Evolutionary conservation across 352 stramenopile species (phyloP).

Genomic region (Globisporangium paroecandrum): DNA sequence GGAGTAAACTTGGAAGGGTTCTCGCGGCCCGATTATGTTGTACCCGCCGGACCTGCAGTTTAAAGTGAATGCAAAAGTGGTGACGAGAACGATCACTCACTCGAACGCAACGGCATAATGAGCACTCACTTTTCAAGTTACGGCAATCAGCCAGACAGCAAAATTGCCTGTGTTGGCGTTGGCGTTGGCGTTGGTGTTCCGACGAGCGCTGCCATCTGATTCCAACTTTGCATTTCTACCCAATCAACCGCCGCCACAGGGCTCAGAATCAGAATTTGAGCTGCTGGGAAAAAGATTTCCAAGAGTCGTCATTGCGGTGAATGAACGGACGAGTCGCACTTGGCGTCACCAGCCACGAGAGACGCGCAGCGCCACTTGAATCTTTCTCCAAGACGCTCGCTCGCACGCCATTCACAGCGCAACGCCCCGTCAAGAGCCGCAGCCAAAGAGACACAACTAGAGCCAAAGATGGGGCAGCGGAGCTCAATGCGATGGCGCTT

Average conservation of each 20-base stretch:
- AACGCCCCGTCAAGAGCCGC: too few relatives aligned
- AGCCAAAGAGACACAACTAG: background rate
- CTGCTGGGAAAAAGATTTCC: background rate
- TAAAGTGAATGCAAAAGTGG: background rate
- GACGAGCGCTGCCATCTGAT: background rate
- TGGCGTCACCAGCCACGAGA: background rate
- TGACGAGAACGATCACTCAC: background rate
- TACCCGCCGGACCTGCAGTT: background rate
- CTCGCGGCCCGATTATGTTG: background rate
- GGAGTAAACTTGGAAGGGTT: background rate
- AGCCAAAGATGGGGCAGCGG: background rate
- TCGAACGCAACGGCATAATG: background rate
- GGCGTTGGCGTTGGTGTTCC: too few relatives aligned
- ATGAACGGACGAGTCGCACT: background rate
- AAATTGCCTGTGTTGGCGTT: background rate
- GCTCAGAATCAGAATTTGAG: background rate
- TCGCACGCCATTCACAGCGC: too few relatives aligned
- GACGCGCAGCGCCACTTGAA: background rate
- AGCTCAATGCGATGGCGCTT: background rate
- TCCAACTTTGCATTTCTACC: background rate
- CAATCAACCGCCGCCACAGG: background rate
- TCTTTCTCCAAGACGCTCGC: background rate
- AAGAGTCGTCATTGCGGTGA: background rate
- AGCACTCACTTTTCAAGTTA: background rate
- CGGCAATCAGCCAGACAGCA: background rate